Base-by-base conservation (phyloP, 768 basidiomycete species). In the Mycena maculata region DNA sequence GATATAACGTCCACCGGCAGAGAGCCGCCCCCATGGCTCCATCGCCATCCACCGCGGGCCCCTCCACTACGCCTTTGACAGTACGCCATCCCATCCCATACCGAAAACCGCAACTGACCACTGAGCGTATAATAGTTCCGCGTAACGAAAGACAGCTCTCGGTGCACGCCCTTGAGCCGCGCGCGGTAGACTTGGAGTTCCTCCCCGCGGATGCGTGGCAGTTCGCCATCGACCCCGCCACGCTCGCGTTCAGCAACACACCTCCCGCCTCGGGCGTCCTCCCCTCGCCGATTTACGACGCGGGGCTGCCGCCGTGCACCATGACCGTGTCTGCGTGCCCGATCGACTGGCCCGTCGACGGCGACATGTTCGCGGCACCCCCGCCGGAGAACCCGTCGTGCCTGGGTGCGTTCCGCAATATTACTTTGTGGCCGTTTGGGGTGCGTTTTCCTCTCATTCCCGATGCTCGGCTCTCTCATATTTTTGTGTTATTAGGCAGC, bases 51-150 rank as follows among this genome's bases (percentile, higher is more conserved):
- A 88, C 49, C 83, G 86, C 10, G 87, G 86, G 18, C 84, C 86
- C 12, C 72, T 88, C 45, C 80, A 87, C 73, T 88, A 87, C 71
- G 86, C 87, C 6, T 84, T 84, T 65, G 86, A 87, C 74, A 87
- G 82, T 83, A 62, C 64, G 80, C 66, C n/a, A 6, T 15, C 39
- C 33, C 33, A 47, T 31, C 38, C 8, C 12, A 16, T 47, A 25
- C 42, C 12, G 13, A 15, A 11, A 42, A 12, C 13, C 5, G 10
- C 36, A 15, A 41, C 42, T 38, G 23, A 57, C 60, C 23, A n/a
- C 47, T 28, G 44, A 48, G 47, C 30, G 47, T 60, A n/a, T n/a
- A n/a, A n/a, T n/a, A 81, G 78, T 80, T 58, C 70, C 80, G 15
- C 76, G 77, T 27, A 80, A 55, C 52, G 76, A 80, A 65, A 80